Conservation (phyloP, 768 basidiomycete species). For the Lactarius pseudohatsudake region DNA sequence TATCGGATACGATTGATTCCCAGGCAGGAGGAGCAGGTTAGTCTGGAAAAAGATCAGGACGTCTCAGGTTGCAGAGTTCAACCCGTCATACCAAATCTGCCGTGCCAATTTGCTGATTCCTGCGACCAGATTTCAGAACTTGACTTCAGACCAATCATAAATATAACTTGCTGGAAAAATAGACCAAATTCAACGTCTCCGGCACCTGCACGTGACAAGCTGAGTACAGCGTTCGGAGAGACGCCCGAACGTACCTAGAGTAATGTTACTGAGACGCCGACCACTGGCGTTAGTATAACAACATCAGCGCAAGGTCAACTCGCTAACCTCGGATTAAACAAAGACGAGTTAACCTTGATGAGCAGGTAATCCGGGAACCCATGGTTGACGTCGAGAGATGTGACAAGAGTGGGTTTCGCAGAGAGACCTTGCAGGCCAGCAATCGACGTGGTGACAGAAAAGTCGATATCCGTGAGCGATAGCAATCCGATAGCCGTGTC, state of each 20-base stretch:
- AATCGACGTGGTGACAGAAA: slow-evolving; percentile 58
- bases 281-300: neutral
- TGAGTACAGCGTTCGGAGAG: slow-evolving; percentile 9
- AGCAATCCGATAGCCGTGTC: slow-evolving; percentile 66
- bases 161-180: slow-evolving; percentile 49
- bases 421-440: slow-evolving; percentile 64
- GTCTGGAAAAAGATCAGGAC: slow-evolving; percentile 37
- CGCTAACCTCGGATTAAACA: slow-evolving; percentile 65
- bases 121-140: neutral
- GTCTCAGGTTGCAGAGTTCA: neutral
- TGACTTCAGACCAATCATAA: neutral
- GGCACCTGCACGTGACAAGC: slow-evolving; percentile 44
- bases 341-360: slow-evolving; percentile 58
- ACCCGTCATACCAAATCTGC: slow-evolving; percentile 50
- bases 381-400: slow-evolving; percentile 62
- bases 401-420: slow-evolving; percentile 54
- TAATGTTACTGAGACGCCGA: slow-evolving; percentile 37
- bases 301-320: neutral
- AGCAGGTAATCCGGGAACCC: slow-evolving; percentile 67
- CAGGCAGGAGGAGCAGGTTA: slow-evolving; percentile 58
- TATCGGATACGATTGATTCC: slow-evolving; percentile 55
- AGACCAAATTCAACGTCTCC: slow-evolving; percentile 65
- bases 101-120: slow-evolving; percentile 54
- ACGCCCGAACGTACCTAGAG: slow-evolving; percentile 35
- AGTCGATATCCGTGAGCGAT: slow-evolving; percentile 54